A percentile compares a stretch with the other conserved stretches of the same genome.
Conservation (phyloP, 176 grass and related monocot species). For the Avena sativa region DNA sequence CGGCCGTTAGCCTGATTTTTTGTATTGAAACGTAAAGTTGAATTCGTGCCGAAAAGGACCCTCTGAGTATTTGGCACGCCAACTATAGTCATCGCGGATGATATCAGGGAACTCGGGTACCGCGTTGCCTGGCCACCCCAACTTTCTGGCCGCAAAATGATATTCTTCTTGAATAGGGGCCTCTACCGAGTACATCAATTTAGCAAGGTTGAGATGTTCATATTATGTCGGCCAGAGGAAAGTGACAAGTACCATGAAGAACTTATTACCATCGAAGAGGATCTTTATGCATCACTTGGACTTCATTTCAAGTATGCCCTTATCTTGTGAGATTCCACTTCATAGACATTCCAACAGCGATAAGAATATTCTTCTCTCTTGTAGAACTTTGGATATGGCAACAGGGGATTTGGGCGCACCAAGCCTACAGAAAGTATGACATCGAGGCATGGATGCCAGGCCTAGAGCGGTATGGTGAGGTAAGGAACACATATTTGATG, state of each 20-base stretch:
- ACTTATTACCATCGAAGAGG: conserved; percentile 90
- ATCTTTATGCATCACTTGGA: conserved; percentile 86
- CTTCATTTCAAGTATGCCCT: conserved; percentile 92
- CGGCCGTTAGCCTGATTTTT: too few species aligned
- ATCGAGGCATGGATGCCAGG: conserved; percentile 98
- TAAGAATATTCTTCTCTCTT: conserved; percentile 5
- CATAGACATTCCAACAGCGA: not conserved
- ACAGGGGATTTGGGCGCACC: conserved; percentile 84
- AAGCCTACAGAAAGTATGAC: conserved; percentile 88
- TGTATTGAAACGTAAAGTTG: too few species aligned
- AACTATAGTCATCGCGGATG: too few species aligned
- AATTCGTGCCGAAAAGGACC: too few species aligned
- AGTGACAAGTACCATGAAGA: conserved; percentile 88
- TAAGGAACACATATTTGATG: conserved; percentile 39
- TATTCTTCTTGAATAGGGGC: conserved; percentile 70
- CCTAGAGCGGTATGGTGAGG: conserved; percentile 89
- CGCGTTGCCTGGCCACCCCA: too few species aligned
- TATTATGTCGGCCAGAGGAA: conserved; percentile 86
- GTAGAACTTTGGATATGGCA: conserved; percentile 92
- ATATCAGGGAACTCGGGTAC: too few species aligned
- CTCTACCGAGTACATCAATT: conserved; percentile 97
- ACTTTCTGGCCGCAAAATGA: too few species aligned
- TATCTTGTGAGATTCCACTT: conserved; percentile 1
- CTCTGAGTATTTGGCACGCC: too few species aligned
- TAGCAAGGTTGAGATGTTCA: conserved; percentile 99